Percentiles rank a stretch among this genome's conserved stretches.
phyloP scores from a whole-genome alignment of 805 yeast species.

The Maudiozyma turicensis region DNA sequence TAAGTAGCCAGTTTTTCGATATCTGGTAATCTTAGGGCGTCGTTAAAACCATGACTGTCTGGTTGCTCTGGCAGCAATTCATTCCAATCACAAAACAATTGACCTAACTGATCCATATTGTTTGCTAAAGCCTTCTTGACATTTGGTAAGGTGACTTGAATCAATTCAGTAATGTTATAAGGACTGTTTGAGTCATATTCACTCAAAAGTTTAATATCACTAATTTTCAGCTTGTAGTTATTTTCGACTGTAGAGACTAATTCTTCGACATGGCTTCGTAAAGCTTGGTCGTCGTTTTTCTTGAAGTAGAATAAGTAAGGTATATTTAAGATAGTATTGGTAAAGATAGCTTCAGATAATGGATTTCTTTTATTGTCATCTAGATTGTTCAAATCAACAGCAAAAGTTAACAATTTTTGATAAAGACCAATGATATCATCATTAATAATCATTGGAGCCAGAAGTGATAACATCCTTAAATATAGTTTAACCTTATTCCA shows the following conservation, averaged over 20 bases:
- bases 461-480: conserved; percentile 57
- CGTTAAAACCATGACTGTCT: conserved; percentile 25
- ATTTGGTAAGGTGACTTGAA: conserved; percentile 45
- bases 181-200: conserved; percentile 32
- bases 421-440: conserved; percentile 41
- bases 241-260: conserved; percentile 37
- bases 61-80: conserved; percentile 29
- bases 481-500: conserved; percentile 66
- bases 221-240: conserved; percentile 14
- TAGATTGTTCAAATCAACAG: conserved; percentile 46
- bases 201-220: conserved; percentile 16
- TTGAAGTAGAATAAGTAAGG: conserved; percentile 53
- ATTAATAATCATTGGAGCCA: conserved; percentile 51
- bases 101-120: conserved; percentile 33
- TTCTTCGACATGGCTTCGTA: conserved; percentile 32
- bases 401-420: conserved; percentile 42
- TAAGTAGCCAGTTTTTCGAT: conserved; percentile 28
- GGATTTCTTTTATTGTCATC: conserved; percentile 37
- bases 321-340: conserved; percentile 48
- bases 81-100: conserved; percentile 33
- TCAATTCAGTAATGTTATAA: conserved; percentile 40
- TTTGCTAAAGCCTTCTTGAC: conserved; percentile 31
- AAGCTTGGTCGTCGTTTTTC: conserved; percentile 16
- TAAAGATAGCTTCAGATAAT: conserved; percentile 59
- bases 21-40: conserved; percentile 30